A percentile compares a stretch with the other conserved stretches of the same genome.
Evolutionary conservation across 2,329 filamentous ascomycete species (phyloP).

Genomic region (Cryphonectria japonica): DNA sequence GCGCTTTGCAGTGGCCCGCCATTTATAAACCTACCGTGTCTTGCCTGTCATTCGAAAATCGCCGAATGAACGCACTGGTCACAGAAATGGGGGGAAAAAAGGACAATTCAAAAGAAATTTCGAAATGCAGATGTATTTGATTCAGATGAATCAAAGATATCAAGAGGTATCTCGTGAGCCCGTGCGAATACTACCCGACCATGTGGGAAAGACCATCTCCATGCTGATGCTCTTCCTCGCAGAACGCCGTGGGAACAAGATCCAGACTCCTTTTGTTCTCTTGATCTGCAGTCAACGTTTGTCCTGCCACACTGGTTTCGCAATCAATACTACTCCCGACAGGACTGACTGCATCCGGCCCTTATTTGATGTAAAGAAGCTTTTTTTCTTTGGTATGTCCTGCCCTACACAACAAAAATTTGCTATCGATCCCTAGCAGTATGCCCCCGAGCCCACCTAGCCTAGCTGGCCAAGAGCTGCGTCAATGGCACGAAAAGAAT

Average conservation of each 20-base stretch:
- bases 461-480: conserved; percentile 26
- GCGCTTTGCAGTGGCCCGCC: neutral
- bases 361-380: conserved; percentile 19
- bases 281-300: conserved; percentile 1
- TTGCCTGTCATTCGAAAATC: neutral
- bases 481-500: conserved; percentile 27
- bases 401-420: conserved; percentile 25
- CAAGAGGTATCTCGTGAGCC: conserved; percentile 31
- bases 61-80: neutral
- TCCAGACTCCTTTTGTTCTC: conserved; percentile 13
- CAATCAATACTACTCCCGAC: conserved; percentile 27
- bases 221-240: conserved; percentile 18
- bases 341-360: conserved; percentile 10
- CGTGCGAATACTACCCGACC: conserved; percentile 31
- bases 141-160: conserved; percentile 27
- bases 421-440: conserved; percentile 27
- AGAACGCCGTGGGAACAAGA: conserved; percentile 24
- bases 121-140: neutral
- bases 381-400: conserved; percentile 17
- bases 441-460: conserved; percentile 26
- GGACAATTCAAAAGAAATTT: neutral
- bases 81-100: neutral
- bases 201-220: conserved; percentile 21
- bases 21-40: neutral
- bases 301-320: conserved; percentile 19